Evolutionary conservation across 257 asterid species (phyloP).

Genomic region (Nicotiana tomentosiformis): DNA sequence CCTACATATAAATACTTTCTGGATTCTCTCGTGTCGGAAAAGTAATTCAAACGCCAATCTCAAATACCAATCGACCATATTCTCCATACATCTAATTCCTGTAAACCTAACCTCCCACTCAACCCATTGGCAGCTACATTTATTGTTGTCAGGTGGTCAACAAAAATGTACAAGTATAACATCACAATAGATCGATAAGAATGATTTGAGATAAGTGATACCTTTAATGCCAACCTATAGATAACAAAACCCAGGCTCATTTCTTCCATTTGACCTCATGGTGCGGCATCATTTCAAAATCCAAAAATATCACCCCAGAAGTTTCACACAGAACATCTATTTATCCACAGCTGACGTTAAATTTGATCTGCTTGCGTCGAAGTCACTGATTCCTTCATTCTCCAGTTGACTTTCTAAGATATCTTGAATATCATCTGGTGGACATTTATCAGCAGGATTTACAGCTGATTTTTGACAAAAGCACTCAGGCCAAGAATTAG

Average conservation of each 20-base stretch:
- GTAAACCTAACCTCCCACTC: neutral
- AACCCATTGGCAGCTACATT: neutral
- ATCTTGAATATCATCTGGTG: slow-evolving; percentile 45
- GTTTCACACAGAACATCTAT: slow-evolving; percentile 13
- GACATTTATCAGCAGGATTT: slow-evolving; percentile 70
- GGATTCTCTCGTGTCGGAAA: neutral
- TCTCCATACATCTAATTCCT: neutral
- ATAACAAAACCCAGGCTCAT: neutral
- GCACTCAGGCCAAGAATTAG: slow-evolving; percentile 98
- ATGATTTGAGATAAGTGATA: neutral
- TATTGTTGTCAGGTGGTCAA: neutral
- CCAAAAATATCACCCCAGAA: neutral
- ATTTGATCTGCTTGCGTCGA: slow-evolving; percentile 28
- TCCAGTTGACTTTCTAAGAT: slow-evolving; percentile 42
- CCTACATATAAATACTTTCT: neutral
- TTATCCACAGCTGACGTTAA: slow-evolving; percentile 30
- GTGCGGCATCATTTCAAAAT: neutral
- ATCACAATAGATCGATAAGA: neutral
- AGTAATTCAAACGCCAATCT: neutral
- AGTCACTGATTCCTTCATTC: slow-evolving; percentile 14
- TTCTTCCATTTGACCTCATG: neutral
- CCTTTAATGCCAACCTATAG: neutral
- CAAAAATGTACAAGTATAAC: neutral
- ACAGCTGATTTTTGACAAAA: slow-evolving; percentile 68
- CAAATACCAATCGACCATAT: neutral